A percentile compares a stretch with the other conserved stretches of the same genome.
Conservation (phyloP, 371 early-diverging fungal species). For the Rhizopus stolonifer region DNA sequence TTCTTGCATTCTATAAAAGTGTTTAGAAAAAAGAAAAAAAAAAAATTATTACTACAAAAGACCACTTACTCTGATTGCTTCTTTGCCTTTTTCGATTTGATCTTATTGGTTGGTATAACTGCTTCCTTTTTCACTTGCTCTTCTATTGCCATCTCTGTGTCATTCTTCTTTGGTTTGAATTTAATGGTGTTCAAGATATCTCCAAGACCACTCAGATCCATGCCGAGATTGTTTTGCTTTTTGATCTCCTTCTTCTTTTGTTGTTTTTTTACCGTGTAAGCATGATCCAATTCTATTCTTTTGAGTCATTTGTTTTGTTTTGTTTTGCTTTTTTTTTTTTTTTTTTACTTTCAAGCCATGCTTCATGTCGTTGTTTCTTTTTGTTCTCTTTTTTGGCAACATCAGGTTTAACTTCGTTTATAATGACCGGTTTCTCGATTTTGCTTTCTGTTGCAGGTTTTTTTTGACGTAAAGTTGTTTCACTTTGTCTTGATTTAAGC, state of each 20-base stretch:
- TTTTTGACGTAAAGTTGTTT: slow-evolving; percentile 19
- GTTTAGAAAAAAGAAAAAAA: too few species aligned
- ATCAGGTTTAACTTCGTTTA: slow-evolving; percentile 23
- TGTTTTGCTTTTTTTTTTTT: slow-evolving; percentile 45
- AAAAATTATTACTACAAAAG: too few species aligned
- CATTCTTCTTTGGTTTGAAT: slow-evolving; percentile 23
- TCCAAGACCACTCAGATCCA: slow-evolving; percentile 39
- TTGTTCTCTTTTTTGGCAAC: slow-evolving; percentile 43
- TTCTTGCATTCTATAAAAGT: slow-evolving; percentile 52
- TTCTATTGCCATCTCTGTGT: slow-evolving; percentile 17
- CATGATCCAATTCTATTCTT: slow-evolving; percentile 48
- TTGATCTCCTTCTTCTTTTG: slow-evolving; percentile 43
- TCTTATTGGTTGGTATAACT: slow-evolving; percentile 31
- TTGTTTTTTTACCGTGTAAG: slow-evolving; percentile 50
- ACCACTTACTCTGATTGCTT: slow-evolving; percentile 54
- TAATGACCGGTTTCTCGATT: slow-evolving; percentile 12
- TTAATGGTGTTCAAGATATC: slow-evolving; percentile 46
- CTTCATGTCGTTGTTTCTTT: slow-evolving; percentile 57
- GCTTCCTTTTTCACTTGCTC: slow-evolving; percentile 15
- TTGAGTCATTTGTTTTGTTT: background rate
- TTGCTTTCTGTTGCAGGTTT: slow-evolving; percentile 29
- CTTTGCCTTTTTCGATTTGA: slow-evolving; percentile 50
- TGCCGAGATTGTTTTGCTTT: slow-evolving; percentile 31
- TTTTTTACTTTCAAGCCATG: too few species aligned
- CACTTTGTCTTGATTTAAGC: slow-evolving; percentile 15